Evolutionary conservation across 371 early-diverging fungal species (phyloP).

Genomic region (Nematocida sp.): DNA sequence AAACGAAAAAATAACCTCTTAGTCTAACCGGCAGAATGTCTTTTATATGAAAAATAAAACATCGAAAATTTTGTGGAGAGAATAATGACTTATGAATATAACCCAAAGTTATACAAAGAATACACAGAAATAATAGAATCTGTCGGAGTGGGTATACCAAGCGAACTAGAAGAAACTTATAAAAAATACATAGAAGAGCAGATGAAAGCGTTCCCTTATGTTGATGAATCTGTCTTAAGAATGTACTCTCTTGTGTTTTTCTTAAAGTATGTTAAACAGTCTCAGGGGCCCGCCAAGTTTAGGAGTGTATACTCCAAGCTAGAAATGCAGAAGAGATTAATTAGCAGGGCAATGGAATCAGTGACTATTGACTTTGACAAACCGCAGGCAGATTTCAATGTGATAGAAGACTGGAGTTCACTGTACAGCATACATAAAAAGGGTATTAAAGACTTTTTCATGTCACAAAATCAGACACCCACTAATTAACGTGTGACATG

Average conservation of each 20-base stretch:
- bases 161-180: conserved; percentile 16
- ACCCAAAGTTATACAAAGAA: conserved; percentile 39
- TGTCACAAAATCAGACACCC: neutral
- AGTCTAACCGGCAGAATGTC: too few species aligned
- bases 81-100: conserved; percentile 8
- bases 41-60: neutral
- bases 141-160: conserved; percentile 10
- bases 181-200: conserved; percentile 33
- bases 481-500: neutral
- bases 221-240: conserved; percentile 19
- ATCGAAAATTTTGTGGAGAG: neutral
- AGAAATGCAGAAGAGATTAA: conserved; percentile 48
- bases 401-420: conserved; percentile 40
- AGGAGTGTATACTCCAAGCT: conserved; percentile 40
- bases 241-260: conserved; percentile 52
- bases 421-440: conserved; percentile 38
- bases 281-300: conserved; percentile 34
- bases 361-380: conserved; percentile 29
- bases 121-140: conserved; percentile 9
- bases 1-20: too few species aligned
- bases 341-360: conserved; percentile 31
- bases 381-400: neutral
- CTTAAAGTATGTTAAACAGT: conserved; percentile 49
- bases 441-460: neutral
- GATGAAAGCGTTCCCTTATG: conserved; percentile 31